Evolutionary conservation across 2,329 filamentous ascomycete genomes (phyloP).

Genomic region (Leptographium galeiforme): DNA sequence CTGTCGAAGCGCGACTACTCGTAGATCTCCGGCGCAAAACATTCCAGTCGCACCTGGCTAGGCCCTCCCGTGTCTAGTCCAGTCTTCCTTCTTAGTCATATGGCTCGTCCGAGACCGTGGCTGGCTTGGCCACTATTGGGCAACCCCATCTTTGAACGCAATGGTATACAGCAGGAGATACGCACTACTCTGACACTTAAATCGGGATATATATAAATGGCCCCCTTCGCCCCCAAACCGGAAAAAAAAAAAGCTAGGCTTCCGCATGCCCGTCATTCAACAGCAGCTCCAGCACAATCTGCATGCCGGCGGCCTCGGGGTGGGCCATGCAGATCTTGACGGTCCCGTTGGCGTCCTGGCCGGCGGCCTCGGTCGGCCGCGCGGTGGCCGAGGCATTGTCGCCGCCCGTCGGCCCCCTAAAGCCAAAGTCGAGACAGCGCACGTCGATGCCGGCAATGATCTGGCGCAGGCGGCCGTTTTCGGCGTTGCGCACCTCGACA

Average conservation of each 20-base stretch:
- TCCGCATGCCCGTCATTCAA: conserved; percentile 70
- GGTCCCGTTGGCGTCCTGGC: conserved; percentile 48
- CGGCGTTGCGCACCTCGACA: conserved; percentile 90
- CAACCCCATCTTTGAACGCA: too few species aligned
- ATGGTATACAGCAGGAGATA: too few species aligned
- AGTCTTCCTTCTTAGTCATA: too few species aligned
- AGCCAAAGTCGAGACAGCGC: conserved; percentile 76
- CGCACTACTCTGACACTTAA: too few species aligned
- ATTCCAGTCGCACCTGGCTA: too few species aligned
- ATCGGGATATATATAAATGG: too few species aligned
- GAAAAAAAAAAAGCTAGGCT: conserved; percentile 12
- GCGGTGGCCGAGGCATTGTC: conserved; percentile 19
- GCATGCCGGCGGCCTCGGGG: conserved; percentile 68
- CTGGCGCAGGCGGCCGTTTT: conserved; percentile 85
- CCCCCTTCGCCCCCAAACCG: conserved; percentile 12
- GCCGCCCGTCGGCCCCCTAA: conserved; percentile 44
- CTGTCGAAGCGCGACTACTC: too few species aligned
- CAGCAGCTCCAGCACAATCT: conserved; percentile 84
- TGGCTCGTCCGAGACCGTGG: too few species aligned
- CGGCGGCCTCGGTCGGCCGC: conserved; percentile 5
- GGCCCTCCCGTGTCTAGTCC: too few species aligned
- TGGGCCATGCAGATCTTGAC: conserved; percentile 95
- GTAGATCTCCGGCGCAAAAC: too few species aligned
- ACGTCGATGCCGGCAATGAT: conserved; percentile 90
- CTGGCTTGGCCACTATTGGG: too few species aligned